Evolutionary conservation across 1,284 basidiomycete genomes (phyloP), one percentile per base, ranked within the genome.

Genomic region (Testicularia cyperi): DNA sequence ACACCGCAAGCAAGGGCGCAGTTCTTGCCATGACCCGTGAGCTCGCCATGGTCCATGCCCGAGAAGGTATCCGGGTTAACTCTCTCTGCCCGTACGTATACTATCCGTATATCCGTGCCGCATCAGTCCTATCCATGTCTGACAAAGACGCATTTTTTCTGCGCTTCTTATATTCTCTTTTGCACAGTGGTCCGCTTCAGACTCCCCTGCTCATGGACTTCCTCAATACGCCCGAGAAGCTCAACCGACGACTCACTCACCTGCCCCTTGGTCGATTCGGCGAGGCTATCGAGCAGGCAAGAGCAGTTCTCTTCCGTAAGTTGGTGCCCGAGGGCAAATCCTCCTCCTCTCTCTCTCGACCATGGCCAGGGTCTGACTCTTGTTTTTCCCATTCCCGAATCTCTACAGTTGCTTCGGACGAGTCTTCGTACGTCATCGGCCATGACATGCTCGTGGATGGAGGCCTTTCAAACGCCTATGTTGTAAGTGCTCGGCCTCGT

Each of bases 11-110:
- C 20, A 80, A 90, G 86, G 92, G 92, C 48, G 92, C 87, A 23
- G 94, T 97, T 5, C 85, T 97, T 44, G 88, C 92, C n/a, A 94
- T 97, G 91, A 92, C 90, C 9, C 85, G 92, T 42, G 92, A 97
- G 76, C 82, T 97, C 21, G 92, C 94, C 2, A 94, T 96, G 85
- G 88, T 97, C 2, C 94, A 97, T 78, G 92, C 92, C 27, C 83
- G 88, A 49, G 94, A 97, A 80, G 92, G 92, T 37, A 96, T 97
- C 72, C 85, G 92, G 29, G 73, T 96, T 78, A 98, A 98, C 80
- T 85, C 91, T 9, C 83, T 97, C 57, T 96, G 92, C 83, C 92
- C 92, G 46, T 55, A 48, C 18, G 52, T 55, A 1, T n/a, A n/a
- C n/a, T n/a, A n/a, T n/a, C n/a, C n/a, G n/a, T n/a, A n/a, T n/a